Conservation (phyloP, 768 basidiomycete genomes). For the Phlebiopsis flavidoalba region DNA sequence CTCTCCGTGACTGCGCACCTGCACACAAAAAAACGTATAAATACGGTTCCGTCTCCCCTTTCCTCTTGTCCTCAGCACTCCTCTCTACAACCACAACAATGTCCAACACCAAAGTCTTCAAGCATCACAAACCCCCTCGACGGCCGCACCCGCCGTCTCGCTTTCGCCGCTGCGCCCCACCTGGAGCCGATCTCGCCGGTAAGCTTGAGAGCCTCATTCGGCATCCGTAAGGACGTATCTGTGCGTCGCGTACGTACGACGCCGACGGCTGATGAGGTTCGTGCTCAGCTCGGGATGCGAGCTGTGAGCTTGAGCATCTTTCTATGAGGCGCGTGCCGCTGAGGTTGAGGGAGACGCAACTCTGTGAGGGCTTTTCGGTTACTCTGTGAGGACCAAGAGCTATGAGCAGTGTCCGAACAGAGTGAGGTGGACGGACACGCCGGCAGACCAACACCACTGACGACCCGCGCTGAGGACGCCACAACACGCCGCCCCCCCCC, state of each 20-base stretch:
- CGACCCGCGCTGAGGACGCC: background rate
- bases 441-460: too few relatives aligned
- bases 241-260: constrained; percentile 64
- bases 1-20: too few relatives aligned
- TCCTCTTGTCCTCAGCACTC: background rate
- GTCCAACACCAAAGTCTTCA: constrained; percentile 49
- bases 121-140: constrained; percentile 42
- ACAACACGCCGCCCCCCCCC: background rate
- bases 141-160: constrained; percentile 50
- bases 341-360: background rate
- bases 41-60: background rate
- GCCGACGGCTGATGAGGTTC: constrained; percentile 62
- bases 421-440: background rate
- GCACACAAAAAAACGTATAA: background rate
- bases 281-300: constrained; percentile 67
- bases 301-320: constrained; percentile 46
- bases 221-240: constrained; percentile 49
- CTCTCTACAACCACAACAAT: constrained; percentile 25
- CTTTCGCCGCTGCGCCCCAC: constrained; percentile 42
- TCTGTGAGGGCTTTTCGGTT: background rate
- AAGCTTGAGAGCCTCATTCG: constrained; percentile 48
- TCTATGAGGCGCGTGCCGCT: background rate
- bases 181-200: constrained; percentile 49
- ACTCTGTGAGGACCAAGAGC: background rate
- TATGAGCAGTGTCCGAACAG: background rate